Base-by-base conservation (phyloP, 2,329 filamentous ascomycete species). In the Claviceps monticola region DNA sequence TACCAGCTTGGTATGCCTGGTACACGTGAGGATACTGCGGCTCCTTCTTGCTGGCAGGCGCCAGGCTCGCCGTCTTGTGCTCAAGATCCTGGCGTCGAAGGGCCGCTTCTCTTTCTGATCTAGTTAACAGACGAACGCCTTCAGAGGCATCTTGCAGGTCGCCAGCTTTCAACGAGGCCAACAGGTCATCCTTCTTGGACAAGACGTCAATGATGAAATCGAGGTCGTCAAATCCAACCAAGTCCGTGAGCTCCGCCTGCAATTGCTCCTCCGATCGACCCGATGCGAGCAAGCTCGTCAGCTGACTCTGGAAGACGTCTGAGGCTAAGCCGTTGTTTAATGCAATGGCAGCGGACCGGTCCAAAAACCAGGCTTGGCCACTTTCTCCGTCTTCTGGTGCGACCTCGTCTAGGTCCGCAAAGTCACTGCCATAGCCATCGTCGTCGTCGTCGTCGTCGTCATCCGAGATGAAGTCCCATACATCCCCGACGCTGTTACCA, bases 121-220 rank as follows among this genome's bases (percentile, higher is more conserved):
- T 84, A 16, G 82, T 88, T 56, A 94, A 75, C 4, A 97, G 73
- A 48, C 76, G 77, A 2, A 66, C 68, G 11, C 63, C 29, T 34
- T 11, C 58, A n/a, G 59, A 74, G 1, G 53, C 34, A 64, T 59
- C 60, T 54, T 59, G 60, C 54, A 58, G 54, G 52, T 51, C 55
- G 55, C 65, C 64, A 50, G 66, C 60, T 4, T 69, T 61, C 11
- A 70, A 63, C 5, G 70, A 67, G 4, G 75, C 68, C 11, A 83
- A 66, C 45, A 97, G 79, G 46, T 86, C 79, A 49, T 77, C 71
- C 50, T 89, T 80, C 64, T 91, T 82, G 2, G 82, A 77, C 50
- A 97, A 84, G n/a, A 97, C 72, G 56, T 96, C 88, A 56, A 90
- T 90, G 50, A 97, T 84, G 60, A 98, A 83, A 57, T 98, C 91